Evolutionary conservation across 2,329 filamentous ascomycete species (phyloP), one percentile per base, ranked within the genome.

Genomic region (Calonectria pseudoreteaudii): DNA sequence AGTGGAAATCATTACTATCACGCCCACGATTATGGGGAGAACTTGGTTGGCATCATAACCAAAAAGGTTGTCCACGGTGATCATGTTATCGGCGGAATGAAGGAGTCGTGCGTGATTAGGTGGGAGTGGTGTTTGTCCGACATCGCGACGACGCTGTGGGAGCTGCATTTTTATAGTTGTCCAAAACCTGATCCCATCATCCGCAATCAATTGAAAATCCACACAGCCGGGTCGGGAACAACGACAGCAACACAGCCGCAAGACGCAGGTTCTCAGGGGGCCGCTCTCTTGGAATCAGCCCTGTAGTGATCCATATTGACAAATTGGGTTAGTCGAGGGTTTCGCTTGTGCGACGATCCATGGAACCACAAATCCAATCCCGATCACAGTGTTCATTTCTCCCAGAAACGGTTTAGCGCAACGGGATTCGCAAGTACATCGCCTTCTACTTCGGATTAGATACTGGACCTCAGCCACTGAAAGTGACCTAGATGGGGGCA

Each of bases 11-110:
- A 69, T 70, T 34, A 79, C 69, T 38, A 80, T 58, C n/a, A 72
- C 76, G 8, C 76, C 70, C 14, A 77, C 73, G 23, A 80, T 28
- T 52, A 75, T 74, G 1, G 78, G 78, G 1, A 80, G 74, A 7
- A 79, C 69, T 36, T 79, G 72, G 44, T 80, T 80, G 75, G 78
- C 78, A 74, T 80, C 47, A 11, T 80, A 80, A 67, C 77, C 76
- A 30, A 78, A 80, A 9, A 80, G 71, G 16, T 80, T 80, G 18
- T 79, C 78, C 3, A 60, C 67, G 10, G 76, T 79, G 6, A 52
- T 34, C 71, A 73, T 73, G 11, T 38, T 47, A 28, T 44, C 23
- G n/a, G 26, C 10, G 2, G n/a, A 47, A 66, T 16, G 16, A 18
- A 44, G 18, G 23, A 53, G 41, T 18, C 30, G 20, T 23, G 47